Conservation (phyloP, 1,284 basidiomycete genomes). For the Cryptococcus neoformans region DNA sequence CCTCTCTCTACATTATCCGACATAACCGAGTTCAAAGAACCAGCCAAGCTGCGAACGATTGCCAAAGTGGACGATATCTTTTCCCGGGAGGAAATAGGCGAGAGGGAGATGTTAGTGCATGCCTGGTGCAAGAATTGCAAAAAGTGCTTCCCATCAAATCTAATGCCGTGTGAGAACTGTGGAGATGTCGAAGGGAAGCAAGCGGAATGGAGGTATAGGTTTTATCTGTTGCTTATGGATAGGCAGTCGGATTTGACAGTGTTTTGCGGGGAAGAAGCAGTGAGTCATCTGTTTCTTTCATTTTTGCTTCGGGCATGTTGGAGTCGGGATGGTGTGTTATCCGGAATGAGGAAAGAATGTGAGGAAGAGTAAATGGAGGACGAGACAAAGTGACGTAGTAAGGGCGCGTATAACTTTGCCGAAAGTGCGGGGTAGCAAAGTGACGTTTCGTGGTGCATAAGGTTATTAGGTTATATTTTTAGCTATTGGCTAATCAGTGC, state of each 20-base stretch:
- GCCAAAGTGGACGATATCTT: slow-evolving; percentile 16
- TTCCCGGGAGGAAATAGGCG: slow-evolving; percentile 9
- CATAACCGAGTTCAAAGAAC: neutral
- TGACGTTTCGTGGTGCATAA: no score
- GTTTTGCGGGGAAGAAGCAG: neutral
- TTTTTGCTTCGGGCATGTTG: no score
- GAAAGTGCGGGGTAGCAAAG: no score
- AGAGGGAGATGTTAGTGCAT: slow-evolving; percentile 3
- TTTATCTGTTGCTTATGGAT: slow-evolving; percentile 22
- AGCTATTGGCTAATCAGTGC: neutral
- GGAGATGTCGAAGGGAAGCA: slow-evolving; percentile 10
- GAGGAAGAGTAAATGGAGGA: neutral
- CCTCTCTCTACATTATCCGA: neutral
- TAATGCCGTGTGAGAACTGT: slow-evolving; percentile 19
- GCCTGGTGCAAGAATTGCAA: slow-evolving; percentile 15
- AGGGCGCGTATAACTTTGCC: neutral
- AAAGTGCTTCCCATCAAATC: slow-evolving; percentile 1
- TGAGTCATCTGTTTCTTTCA: neutral
- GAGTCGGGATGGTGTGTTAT: no score
- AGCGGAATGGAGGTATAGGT: slow-evolving; percentile 25
- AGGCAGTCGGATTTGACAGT: slow-evolving; percentile 17
- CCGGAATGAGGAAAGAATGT: no score
- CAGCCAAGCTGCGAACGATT: neutral
- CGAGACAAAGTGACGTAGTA: neutral
- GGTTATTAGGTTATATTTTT: no score